Evolutionary conservation across 768 basidiomycete species (phyloP), one percentile per base, ranked within the genome.

Genomic region (Cantharellus anzutake): DNA sequence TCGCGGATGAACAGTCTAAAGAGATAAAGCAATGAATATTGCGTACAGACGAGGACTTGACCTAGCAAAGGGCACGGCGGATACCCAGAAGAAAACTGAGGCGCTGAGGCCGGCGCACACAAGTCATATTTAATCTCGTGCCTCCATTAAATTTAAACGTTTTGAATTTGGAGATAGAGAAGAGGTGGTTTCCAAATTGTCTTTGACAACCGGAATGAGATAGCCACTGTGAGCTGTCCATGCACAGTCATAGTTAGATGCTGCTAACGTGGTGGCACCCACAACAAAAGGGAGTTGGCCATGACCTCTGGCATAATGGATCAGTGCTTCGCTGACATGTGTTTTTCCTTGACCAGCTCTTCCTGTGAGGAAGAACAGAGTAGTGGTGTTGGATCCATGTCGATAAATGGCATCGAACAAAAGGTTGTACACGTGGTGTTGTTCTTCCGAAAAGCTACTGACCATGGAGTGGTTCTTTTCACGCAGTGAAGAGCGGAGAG

Each of bases 291-390:
- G 7, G 35, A 55, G 11, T 7, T 55, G 52, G 52, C 52, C 52
- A 37, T 7, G 7, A 7, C 11, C 7, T 7, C 52, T 7, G 7
- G 52, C 52, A 7, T 37, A 7, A 7, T 7, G 14, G 7, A 55
- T 37, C 11, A 76, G 57, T 0, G 72, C 65, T 41, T 69, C 69
- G 0, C 72, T 60, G 1, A 74, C 40, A 41, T 67, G 72, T 0
- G 73, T 75, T 63, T 76, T 76, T 0, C 73, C 75, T 3, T 71
- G 63, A 0, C 74, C 74, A 2, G 74, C 73, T 59, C 70, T 70
- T 1, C 74, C 73, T 61, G 74, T 70, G 4, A 75, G 59, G 59
- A 73, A 74, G 4, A 66, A 61, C 41, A 60, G 64, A 0, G 70
- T 60, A 3, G 67, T 11, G 35, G 52, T 7, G 35, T 11, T 7